These are phyloP conservation scores for Mixia osmundae DNA, from an alignment of 1,284 basidiomycete species.

Conservation along the genomic window DNA sequence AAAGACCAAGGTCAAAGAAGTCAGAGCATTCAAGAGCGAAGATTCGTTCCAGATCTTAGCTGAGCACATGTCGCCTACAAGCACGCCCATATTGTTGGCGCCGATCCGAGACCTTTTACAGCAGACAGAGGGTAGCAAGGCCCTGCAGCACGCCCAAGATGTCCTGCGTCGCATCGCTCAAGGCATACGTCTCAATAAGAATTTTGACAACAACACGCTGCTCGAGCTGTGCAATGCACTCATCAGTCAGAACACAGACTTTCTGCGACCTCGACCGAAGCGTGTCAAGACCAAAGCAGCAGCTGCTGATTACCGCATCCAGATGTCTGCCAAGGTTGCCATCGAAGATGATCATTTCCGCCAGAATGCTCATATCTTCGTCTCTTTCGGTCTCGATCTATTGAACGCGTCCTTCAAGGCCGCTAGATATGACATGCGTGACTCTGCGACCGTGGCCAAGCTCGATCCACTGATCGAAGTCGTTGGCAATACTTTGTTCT, in stretches of 20 bases:
- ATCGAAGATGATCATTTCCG: conserved; percentile 43
- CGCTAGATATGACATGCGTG: conserved; percentile 55
- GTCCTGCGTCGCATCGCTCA: conserved; percentile 56
- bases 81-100: conserved; percentile 49
- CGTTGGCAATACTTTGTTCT: conserved; percentile 83
- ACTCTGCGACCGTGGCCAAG: conserved; percentile 43
- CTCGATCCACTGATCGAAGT: conserved; percentile 66
- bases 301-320: conserved; percentile 41
- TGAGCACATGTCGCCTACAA: conserved; percentile 43
- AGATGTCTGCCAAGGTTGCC: conserved; percentile 35
- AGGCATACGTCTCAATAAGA: conserved; percentile 62
- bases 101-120: conserved; percentile 70
- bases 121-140: conserved; percentile 55
- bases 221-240: conserved; percentile 70
- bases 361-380: conserved; percentile 66
- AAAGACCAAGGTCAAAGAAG: conserved; percentile 81
- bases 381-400: conserved; percentile 76
- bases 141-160: conserved; percentile 73
- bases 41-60: conserved; percentile 68
- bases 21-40: conserved; percentile 49
- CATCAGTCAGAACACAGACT: conserved; percentile 69
- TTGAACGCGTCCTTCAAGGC: conserved; percentile 70
- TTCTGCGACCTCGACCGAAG: conserved; percentile 24
- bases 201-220: conserved; percentile 44
- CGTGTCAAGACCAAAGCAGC: conserved; percentile 17